Base-by-base conservation (phyloP, 768 basidiomycete genomes). In the Pleurotus ostreatus region DNA sequence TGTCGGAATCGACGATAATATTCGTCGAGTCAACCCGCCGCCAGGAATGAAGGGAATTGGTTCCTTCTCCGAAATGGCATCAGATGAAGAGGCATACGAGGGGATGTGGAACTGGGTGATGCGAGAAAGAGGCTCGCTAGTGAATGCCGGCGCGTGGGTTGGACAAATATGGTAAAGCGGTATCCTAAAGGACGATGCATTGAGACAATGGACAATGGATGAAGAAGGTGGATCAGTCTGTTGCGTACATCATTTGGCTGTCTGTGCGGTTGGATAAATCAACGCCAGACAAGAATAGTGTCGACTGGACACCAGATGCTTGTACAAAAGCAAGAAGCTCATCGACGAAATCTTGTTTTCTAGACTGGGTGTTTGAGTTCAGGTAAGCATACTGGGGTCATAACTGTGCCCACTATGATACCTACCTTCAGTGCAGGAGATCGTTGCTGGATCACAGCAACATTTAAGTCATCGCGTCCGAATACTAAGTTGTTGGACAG, bases 371-470 rank as follows among this genome's bases (percentile, higher is more conserved):
- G 30, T 74, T 89, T 92, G 62, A 25, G 39, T 55, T 12, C 20
- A 22, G 45, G 59, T 22, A 20, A 53, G 49, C 54, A 20, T 34
- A 12, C 11, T 46, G 6, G 37, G 47, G 26, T 45, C 47, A 15
- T 13, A 30, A 13, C 2, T 34, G 30, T 34, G 30, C 8, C 30
- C 30, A 34, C 11, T 4, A 34, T 34, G 30, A 30, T 38, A 41
- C 74, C 38, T 58, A 89, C 92, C 75, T 89, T 89, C 55, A 93
- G 68, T 2, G 82, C 82, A 13, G 91, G 92, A 16, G 92, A 92
- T 56, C 89, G 73, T 62, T 93, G 91, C 63, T 92, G 92, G 15
- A 93, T 67, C 46, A 90, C 74, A 38, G 82, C 73, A n/a, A 92
- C 57, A 45, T 78, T 67, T 49, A 70, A 60, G 4, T 72, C 75